A percentile compares a stretch with the other conserved stretches of the same genome.
Conservation (phyloP, 495 filamentous ascomycete genomes). For the Friedmanniomyces simplex region DNA sequence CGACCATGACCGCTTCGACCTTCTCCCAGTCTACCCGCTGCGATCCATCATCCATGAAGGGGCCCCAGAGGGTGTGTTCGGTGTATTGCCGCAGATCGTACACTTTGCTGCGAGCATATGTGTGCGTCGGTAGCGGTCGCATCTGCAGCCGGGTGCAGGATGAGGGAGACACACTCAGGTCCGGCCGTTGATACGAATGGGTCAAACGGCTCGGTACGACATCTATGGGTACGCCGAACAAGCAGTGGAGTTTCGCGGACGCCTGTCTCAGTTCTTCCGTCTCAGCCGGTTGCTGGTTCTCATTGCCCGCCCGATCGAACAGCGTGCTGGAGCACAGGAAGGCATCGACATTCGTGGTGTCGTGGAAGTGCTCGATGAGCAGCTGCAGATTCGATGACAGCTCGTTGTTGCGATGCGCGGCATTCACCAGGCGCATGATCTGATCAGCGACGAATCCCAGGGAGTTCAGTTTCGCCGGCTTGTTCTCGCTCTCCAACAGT, state of each 20-base stretch:
- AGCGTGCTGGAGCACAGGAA: conserved; percentile 45
- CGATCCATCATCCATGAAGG: conserved; percentile 45
- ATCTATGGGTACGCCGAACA: conserved; percentile 45
- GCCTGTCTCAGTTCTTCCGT: conserved; percentile 37
- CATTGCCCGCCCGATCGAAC: conserved; percentile 36
- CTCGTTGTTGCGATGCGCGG: conserved; percentile 8
- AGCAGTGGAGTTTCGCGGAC: conserved; percentile 52
- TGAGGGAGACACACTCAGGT: conserved; percentile 1
- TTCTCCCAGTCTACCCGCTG: conserved; percentile 58
- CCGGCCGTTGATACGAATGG: background rate
- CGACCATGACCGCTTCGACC: conserved; percentile 53
- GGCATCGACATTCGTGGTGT: conserved; percentile 32
- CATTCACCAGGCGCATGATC: conserved; percentile 26
- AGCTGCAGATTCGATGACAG: conserved; percentile 26
- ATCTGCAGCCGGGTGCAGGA: conserved; percentile 7
- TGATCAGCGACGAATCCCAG: conserved; percentile 12
- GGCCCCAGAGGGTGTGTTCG: conserved; percentile 46
- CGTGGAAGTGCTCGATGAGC: conserved; percentile 27
- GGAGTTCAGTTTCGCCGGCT: conserved; percentile 17
- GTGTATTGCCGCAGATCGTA: conserved; percentile 58
- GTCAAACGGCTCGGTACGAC: conserved; percentile 21
- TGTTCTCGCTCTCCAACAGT: conserved; percentile 33
- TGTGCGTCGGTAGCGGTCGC: conserved; percentile 31
- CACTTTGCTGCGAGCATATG: conserved; percentile 48
- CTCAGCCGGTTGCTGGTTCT: conserved; percentile 14